Evolutionary conservation across 257 asterid species (phyloP), one percentile per base, ranked within the genome.

Genomic region (Nicotiana obtusifolia): DNA sequence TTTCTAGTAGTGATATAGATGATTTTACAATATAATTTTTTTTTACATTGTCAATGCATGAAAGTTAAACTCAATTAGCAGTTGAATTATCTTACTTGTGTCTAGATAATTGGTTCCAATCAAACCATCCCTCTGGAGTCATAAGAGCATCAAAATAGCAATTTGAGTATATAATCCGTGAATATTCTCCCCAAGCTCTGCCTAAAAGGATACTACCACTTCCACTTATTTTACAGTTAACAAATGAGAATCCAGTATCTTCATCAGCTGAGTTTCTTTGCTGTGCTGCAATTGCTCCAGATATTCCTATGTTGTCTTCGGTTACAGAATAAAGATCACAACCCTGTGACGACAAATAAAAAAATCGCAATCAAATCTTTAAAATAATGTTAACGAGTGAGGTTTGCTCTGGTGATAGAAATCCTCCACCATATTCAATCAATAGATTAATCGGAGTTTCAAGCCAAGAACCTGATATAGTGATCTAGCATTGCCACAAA

Each of bases 211-310:
- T 76, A 1, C 35, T 35, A 6, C 94, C 95, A 6, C 78, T 86
- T 31, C 99, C 98, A 19, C 49, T 76, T 2, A 95, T 80, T 0
- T 80, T 85, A 59, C 99, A 94, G 49, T 90, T 83, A 13, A 91
- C 90, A n/a, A 95, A 95, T 10, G 98, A 90, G 84, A 91, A 93
- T 11, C 99, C 99, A 0, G 95, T 91, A 33, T 93, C 93, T n/a
- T 91, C 94, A 5, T 24, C 13, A 16, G 79, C 76, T 0, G 85
- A 84, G 77, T 89, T 84, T 73, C 99, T 89, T 30, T 89, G 90
- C 1, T 91, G 94, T 7, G 98, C 97, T 54, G 99, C 97, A 62
- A 95, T 80, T 11, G 98, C 95, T 82, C 89, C 89, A 1, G 33
- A 85, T 33, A 75, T 75, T 15, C 79, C 79, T n/a, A 47, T n/a